These are phyloP conservation scores for Trametes polyzona DNA, from an alignment of 1,284 basidiomycete genomes.

Conservation along the genomic window DNA sequence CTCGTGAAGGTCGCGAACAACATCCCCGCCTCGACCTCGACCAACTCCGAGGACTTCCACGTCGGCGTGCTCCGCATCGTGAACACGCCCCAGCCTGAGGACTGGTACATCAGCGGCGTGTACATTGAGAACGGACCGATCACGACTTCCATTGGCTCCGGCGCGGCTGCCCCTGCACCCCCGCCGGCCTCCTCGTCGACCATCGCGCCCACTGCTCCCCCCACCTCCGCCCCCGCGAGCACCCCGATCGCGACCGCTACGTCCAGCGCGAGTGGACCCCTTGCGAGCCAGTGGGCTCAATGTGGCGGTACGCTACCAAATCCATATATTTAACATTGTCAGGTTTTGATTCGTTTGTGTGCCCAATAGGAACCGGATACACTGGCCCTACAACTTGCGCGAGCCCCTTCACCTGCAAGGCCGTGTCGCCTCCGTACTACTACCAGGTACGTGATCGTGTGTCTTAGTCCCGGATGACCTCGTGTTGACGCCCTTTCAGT, in stretches of 20 bases:
- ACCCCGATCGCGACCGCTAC: slow-evolving; percentile 33
- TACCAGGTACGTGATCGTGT: slow-evolving; percentile 45
- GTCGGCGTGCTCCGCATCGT: slow-evolving; percentile 63
- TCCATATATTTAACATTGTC: neutral
- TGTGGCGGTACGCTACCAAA: slow-evolving; percentile 48
- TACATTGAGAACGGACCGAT: slow-evolving; percentile 62
- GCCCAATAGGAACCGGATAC: slow-evolving; percentile 43
- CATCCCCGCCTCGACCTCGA: slow-evolving; percentile 53
- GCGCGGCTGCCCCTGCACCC: slow-evolving; percentile 29
- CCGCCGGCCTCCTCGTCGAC: slow-evolving; percentile 29
- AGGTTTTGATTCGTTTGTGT: neutral
- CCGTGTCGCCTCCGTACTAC: slow-evolving; percentile 58
- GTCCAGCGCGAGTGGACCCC: slow-evolving; percentile 43
- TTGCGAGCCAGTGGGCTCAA: slow-evolving; percentile 54
- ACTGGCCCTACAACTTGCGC: slow-evolving; percentile 53
- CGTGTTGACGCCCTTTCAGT: neutral
- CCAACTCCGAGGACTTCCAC: slow-evolving; percentile 68
- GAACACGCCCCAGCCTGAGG: slow-evolving; percentile 50
- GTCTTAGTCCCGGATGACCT: too few species aligned
- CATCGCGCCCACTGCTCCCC: slow-evolving; percentile 21
- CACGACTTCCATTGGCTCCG: slow-evolving; percentile 52
- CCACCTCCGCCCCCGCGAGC: slow-evolving; percentile 25
- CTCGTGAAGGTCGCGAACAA: slow-evolving; percentile 56
- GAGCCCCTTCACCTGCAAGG: slow-evolving; percentile 45
- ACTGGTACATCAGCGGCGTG: slow-evolving; percentile 64